These are phyloP conservation scores for Xylaria sp. DNA, from an alignment of 2,329 filamentous ascomycete genomes.

Conservation along the genomic window DNA sequence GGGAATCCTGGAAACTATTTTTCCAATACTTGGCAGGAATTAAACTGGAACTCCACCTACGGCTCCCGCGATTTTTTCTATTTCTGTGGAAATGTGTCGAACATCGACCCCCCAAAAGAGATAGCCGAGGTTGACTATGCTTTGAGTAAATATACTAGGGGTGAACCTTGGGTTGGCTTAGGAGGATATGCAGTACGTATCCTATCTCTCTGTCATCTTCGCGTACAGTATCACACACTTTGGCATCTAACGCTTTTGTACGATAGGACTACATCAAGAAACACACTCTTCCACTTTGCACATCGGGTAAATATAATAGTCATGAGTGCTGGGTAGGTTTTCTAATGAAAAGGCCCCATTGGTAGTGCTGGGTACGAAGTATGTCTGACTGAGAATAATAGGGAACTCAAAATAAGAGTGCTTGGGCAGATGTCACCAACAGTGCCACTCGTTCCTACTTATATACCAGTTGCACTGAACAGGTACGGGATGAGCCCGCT, in stretches of 20 bases:
- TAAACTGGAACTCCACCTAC: conserved; percentile 57
- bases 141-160: conserved; percentile 59
- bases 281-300: conserved; percentile 55
- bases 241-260: conserved; percentile 12
- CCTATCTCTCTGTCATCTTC: neutral
- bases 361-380: neutral
- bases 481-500: conserved; percentile 36
- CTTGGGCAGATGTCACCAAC: conserved; percentile 57
- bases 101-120: conserved; percentile 55
- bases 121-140: conserved; percentile 57
- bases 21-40: conserved; percentile 63
- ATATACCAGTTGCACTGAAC: conserved; percentile 61
- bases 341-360: neutral
- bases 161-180: conserved; percentile 60
- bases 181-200: conserved; percentile 57
- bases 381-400: conserved; percentile 24
- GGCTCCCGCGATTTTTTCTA: conserved; percentile 59
- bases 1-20: conserved; percentile 56
- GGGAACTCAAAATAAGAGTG: conserved; percentile 52
- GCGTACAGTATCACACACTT: neutral
- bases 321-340: conserved; percentile 56
- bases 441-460: conserved; percentile 56
- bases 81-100: conserved; percentile 63
- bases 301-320: conserved; percentile 53
- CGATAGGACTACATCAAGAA: conserved; percentile 57